Evolutionary conservation across 176 grass and related monocot genomes (phyloP).

Genomic region (Eremochloa ophiuroides): DNA sequence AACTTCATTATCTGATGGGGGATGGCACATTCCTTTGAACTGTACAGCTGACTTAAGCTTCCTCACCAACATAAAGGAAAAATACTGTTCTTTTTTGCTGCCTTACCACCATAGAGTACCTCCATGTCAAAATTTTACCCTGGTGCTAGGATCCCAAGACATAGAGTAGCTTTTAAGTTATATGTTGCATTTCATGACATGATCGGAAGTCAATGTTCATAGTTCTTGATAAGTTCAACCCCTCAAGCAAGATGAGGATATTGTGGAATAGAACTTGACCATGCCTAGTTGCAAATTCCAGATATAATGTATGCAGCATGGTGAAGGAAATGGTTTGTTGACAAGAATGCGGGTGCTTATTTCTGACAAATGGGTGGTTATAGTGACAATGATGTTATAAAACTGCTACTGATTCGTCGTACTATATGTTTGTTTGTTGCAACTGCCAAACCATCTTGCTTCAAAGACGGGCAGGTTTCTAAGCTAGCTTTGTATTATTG

Average conservation of each 20-base stretch:
- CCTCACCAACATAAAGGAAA: slow-evolving; percentile 51
- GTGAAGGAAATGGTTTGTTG: not conserved
- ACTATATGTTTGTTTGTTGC: not conserved
- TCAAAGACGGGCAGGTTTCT: not conserved
- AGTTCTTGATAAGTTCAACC: slow-evolving; percentile 36
- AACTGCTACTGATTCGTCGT: not conserved
- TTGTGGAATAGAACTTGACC: slow-evolving; percentile 30
- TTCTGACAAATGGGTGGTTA: not conserved
- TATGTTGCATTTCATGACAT: slow-evolving; percentile 31
- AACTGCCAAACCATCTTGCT: not conserved
- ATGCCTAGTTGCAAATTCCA: not conserved
- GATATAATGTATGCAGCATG: slow-evolving; percentile 14
- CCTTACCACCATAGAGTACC: slow-evolving; percentile 1
- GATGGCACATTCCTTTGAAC: slow-evolving; percentile 28
- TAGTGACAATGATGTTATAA: not conserved
- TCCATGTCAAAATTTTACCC: slow-evolving; percentile 10
- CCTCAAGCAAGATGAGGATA: slow-evolving; percentile 4
- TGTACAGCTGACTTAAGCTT: slow-evolving; percentile 62
- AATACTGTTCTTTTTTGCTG: slow-evolving; percentile 41
- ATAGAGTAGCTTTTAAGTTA: slow-evolving; percentile 44
- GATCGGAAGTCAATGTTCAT: slow-evolving; percentile 31
- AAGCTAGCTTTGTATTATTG: not conserved
- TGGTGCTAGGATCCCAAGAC: slow-evolving; percentile 29
- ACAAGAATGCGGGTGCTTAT: not conserved
- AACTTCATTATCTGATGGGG: slow-evolving; percentile 18